Evolutionary conservation across 768 basidiomycete species (phyloP), one percentile per base, ranked within the genome.

Genomic region (Phaffia tasmanica): DNA sequence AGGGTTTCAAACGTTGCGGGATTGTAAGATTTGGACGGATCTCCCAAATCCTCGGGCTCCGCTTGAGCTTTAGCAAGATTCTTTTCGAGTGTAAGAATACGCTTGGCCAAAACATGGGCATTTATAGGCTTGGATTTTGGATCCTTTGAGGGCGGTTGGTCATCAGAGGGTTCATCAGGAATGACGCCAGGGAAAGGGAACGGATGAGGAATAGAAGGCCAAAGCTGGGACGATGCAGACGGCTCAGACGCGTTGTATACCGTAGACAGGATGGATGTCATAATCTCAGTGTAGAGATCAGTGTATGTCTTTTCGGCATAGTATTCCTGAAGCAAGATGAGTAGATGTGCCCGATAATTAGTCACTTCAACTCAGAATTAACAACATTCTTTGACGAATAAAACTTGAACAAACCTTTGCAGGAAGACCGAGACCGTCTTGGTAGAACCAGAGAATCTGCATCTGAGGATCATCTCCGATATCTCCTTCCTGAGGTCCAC

Each of bases 11-110:
- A 79, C 2, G 82, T 79, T 51, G 82, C 80, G 7, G 90, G 91
- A 74, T 98, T 98, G 77, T 99, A 97, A 0, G 89, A 87, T 55
- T 80, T 85, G 56, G 89, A 79, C 1, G 93, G 93, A 74, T 97
- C 86, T 75, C 86, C 74, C 30, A 78, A 84, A 68, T 82, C 81
- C 55, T 87, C 77, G 83, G 86, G 80, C 71, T 94, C 91, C 47
- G 91, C 81, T 68, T 85, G 88, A 1, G 87, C 86, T 54, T 83
- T 78, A 0, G 89, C 89, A 29, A 99, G 77, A 72, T 82, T 79
- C 57, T 81, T 80, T 77, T 99, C 95, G 68, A 99, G 86, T 29
- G 78, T 75, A 70, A 95, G 79, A 32, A 85, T 83, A 65, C 80
- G 79, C 64, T 82, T 78, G 0, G 80, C 81, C 23, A 79, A 78